Evolutionary conservation across 257 asterid species (phyloP).

Genomic region (Solanum clarkiae): DNA sequence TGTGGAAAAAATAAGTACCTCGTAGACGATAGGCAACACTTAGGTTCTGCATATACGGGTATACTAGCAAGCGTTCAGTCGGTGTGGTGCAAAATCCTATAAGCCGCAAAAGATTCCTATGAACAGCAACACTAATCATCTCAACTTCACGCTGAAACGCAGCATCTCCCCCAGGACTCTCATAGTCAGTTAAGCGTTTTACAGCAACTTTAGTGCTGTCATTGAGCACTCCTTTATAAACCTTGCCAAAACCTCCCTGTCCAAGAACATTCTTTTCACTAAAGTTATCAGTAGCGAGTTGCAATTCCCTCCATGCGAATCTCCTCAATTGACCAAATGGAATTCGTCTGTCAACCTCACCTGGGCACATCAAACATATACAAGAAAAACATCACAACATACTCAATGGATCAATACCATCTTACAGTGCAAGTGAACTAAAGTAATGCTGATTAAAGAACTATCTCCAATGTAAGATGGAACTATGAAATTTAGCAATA

Average conservation of each 20-base stretch:
- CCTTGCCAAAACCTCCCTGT: slow-evolving; percentile 97
- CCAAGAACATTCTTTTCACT: slow-evolving; percentile 84
- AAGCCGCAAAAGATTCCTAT: slow-evolving; percentile 68
- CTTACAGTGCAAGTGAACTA: background rate
- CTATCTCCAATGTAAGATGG: background rate
- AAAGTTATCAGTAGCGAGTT: slow-evolving; percentile 78
- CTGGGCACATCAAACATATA: slow-evolving; percentile 19
- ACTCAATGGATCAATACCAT: background rate
- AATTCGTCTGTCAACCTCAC: slow-evolving; percentile 85
- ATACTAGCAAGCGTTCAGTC: slow-evolving; percentile 78
- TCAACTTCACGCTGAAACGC: slow-evolving; percentile 97
- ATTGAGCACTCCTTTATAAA: slow-evolving; percentile 68
- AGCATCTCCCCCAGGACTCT: slow-evolving; percentile 89
- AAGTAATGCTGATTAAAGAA: background rate
- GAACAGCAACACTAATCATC: slow-evolving; percentile 98
- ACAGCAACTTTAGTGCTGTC: slow-evolving; percentile 87
- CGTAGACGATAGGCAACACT: slow-evolving; percentile 91
- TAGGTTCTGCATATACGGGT: slow-evolving; percentile 89
- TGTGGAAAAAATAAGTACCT: slow-evolving; percentile 31
- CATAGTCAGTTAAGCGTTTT: slow-evolving; percentile 78
- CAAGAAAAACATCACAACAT: background rate
- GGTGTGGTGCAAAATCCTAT: slow-evolving; percentile 96
- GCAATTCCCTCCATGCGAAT: slow-evolving; percentile 88
- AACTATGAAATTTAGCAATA: background rate
- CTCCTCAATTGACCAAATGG: slow-evolving; percentile 92